A percentile compares a stretch with the other conserved stretches of the same genome.
These are phyloP conservation scores for Ogataea kodamae DNA, from an alignment of 805 yeast genomes.

Conservation along the genomic window DNA sequence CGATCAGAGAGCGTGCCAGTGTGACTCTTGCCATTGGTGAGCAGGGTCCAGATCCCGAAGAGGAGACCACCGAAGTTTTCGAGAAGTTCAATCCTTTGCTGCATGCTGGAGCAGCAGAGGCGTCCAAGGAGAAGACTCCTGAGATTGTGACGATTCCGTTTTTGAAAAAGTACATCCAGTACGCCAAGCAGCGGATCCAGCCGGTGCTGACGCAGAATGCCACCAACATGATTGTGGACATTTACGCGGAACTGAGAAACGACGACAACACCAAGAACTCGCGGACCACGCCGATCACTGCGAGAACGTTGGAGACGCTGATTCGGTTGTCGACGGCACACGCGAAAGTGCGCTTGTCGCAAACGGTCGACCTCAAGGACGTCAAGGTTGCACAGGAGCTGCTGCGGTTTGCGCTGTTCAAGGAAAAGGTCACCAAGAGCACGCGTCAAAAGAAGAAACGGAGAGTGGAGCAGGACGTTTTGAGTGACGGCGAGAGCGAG, in stretches of 20 bases:
- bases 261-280: conserved; percentile 58
- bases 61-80: conserved; percentile 61
- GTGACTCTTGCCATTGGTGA: conserved; percentile 82
- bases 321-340: conserved; percentile 95
- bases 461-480: conserved; percentile 14
- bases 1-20: conserved; percentile 72
- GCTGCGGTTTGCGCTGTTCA: conserved; percentile 80
- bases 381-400: conserved; percentile 83
- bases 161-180: conserved; percentile 87
- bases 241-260: conserved; percentile 80
- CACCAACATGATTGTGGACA: conserved; percentile 71
- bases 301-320: conserved; percentile 95
- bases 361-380: conserved; percentile 68
- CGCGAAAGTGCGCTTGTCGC: conserved; percentile 89
- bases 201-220: conserved; percentile 81
- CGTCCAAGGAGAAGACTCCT: conserved; percentile 36
- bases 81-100: conserved; percentile 79
- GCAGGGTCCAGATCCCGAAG: conserved; percentile 41
- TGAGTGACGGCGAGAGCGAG: conserved; percentile 23
- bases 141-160: conserved; percentile 74
- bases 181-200: conserved; percentile 81
- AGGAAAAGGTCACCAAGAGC: conserved; percentile 46
- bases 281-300: conserved; percentile 90
- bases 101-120: conserved; percentile 70
- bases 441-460: conserved; percentile 37